phyloP scores from a whole-genome alignment of 2,329 filamentous ascomycete genomes.

The Ceratocystis colombiana region DNA sequence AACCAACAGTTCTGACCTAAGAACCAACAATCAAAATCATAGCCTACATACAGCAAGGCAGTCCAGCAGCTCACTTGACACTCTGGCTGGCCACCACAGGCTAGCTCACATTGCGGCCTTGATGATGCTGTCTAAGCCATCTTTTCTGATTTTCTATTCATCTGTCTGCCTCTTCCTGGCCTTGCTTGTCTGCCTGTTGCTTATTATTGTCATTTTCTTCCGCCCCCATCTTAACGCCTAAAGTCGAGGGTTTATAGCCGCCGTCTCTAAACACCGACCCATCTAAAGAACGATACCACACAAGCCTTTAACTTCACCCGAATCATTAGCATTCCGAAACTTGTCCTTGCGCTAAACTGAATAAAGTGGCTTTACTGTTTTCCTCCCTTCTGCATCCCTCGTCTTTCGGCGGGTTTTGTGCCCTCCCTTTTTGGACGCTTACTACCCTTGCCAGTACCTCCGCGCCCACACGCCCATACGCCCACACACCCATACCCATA shows the following conservation, averaged over 20 bases:
- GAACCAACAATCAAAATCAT: background rate
- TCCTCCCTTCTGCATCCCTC: background rate
- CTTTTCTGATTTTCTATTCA: background rate
- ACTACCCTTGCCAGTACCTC: background rate
- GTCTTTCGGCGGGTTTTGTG: background rate
- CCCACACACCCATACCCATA: too few relatives aligned
- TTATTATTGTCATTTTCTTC: background rate
- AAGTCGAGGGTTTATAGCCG: background rate
- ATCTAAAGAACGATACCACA: background rate
- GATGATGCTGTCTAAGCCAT: too few relatives aligned
- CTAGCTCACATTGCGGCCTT: background rate
- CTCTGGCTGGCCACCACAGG: background rate
- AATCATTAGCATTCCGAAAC: too few relatives aligned
- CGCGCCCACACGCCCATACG: too few relatives aligned
- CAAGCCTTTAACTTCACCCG: background rate
- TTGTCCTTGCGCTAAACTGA: too few relatives aligned
- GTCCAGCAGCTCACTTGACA: background rate
- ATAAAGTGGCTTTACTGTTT: too few relatives aligned
- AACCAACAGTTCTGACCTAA: too few relatives aligned
- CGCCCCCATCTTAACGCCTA: background rate
- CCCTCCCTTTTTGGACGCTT: background rate
- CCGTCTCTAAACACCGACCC: slow-evolving; percentile 4
- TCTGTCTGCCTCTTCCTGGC: background rate
- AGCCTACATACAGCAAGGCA: background rate
- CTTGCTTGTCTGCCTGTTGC: background rate